phyloP scores from a whole-genome alignment of 257 asterid genomes.

The Penstemon newberryi region DNA sequence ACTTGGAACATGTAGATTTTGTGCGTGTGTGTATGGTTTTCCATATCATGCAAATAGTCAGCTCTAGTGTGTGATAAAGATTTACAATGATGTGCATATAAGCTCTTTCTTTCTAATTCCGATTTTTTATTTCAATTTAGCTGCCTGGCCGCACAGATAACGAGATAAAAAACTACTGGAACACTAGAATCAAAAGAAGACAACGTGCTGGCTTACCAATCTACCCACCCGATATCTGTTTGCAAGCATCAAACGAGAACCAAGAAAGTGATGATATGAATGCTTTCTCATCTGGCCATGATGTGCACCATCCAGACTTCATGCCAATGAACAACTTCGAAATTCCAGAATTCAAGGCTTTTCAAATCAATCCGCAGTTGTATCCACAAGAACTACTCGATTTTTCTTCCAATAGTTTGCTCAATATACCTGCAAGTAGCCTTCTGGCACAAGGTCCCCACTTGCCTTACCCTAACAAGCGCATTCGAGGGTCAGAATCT shows the following conservation, averaged over 20 bases:
- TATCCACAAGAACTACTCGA: slow-evolving; percentile 30
- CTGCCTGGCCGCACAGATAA: slow-evolving; percentile 69
- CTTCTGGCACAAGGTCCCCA: slow-evolving; percentile 32
- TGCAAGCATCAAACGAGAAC: slow-evolving; percentile 31
- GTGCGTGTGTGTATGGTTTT: neutral
- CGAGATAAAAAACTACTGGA: slow-evolving; percentile 67
- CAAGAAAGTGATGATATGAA: slow-evolving; percentile 31
- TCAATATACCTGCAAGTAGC: slow-evolving; percentile 39
- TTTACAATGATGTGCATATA: neutral
- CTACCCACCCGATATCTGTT: slow-evolving; percentile 51
- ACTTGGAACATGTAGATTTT: neutral
- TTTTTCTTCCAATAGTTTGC: slow-evolving; percentile 31
- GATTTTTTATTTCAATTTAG: slow-evolving; percentile 26
- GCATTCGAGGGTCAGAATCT: slow-evolving; percentile 35
- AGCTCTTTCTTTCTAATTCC: neutral
- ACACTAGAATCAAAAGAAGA: slow-evolving; percentile 58
- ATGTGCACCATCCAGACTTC: slow-evolving; percentile 28
- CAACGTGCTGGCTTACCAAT: slow-evolving; percentile 59
- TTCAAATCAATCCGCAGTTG: slow-evolving; percentile 32
- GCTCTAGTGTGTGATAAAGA: neutral
- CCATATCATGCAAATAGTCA: neutral
- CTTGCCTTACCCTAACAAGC: slow-evolving; percentile 25
- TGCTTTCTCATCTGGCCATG: slow-evolving; percentile 31
- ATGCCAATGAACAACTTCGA: slow-evolving; percentile 32
- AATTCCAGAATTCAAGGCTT: slow-evolving; percentile 45